phyloP scores from a whole-genome alignment of 164 flowering plant genomes.

The Sextonia rubra region DNA sequence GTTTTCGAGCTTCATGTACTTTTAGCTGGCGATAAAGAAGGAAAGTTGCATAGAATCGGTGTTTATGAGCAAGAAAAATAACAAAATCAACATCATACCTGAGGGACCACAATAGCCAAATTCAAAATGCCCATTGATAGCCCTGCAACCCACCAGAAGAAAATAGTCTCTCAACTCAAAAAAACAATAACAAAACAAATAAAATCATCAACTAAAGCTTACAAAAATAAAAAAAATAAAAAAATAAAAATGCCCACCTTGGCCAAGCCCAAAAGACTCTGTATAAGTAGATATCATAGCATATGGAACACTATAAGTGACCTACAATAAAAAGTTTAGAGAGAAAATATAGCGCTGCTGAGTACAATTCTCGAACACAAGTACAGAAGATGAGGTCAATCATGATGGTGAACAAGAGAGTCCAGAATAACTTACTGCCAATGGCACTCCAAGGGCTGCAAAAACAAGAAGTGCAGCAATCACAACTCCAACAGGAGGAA shows the following conservation, averaged over 20 bases:
- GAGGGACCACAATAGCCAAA: constrained; percentile 88
- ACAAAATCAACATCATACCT: constrained; percentile 42
- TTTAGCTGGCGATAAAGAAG: not conserved
- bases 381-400: not conserved
- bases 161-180: constrained; percentile 6
- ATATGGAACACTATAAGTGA: constrained; percentile 95
- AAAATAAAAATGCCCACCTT: constrained; percentile 50
- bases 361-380: not conserved
- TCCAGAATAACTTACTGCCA: constrained; percentile 67
- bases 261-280: constrained; percentile 88
- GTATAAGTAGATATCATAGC: constrained; percentile 76
- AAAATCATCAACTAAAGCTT: not conserved
- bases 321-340: constrained; percentile 40
- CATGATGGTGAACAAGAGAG: not conserved
- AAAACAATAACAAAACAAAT: not conserved
- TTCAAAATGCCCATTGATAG: constrained; percentile 94
- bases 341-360: constrained; percentile 4
- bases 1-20: not conserved
- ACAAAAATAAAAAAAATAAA: not conserved
- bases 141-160: constrained; percentile 46
- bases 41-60: not conserved
- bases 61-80: not conserved
- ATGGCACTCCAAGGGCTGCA: constrained; percentile 81
- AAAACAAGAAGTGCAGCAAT: constrained; percentile 57
- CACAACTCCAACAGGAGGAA: constrained; percentile 68